These are phyloP conservation scores for Pythium monospermum DNA, from an alignment of 352 stramenopile species.

Conservation along the genomic window DNA sequence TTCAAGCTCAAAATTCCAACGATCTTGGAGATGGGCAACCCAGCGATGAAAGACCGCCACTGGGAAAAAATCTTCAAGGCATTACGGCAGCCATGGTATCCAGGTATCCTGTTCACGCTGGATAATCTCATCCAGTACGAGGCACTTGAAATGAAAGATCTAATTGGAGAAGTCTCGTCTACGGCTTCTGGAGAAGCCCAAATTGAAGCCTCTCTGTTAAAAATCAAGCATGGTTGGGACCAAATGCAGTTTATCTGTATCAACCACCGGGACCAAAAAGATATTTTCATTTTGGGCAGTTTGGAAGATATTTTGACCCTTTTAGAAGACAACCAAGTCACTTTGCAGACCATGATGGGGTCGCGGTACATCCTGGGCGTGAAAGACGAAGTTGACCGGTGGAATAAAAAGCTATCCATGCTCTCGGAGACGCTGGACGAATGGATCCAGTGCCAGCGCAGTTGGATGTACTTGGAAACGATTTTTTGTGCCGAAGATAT, in stretches of 20 bases:
- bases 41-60: constrained; percentile 91
- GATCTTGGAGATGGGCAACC: constrained; percentile 90
- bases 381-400: constrained; percentile 87
- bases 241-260: constrained; percentile 82
- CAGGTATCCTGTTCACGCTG: constrained; percentile 85
- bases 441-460: constrained; percentile 80
- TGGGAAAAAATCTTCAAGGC: constrained; percentile 94
- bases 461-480: constrained; percentile 89
- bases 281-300: constrained; percentile 88
- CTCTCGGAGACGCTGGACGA: constrained; percentile 82
- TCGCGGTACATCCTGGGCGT: constrained; percentile 89
- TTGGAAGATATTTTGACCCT: constrained; percentile 88
- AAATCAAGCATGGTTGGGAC: constrained; percentile 89
- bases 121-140: constrained; percentile 87
- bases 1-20: constrained; percentile 91
- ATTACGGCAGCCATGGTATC: constrained; percentile 83
- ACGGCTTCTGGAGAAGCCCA: constrained; percentile 86
- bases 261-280: constrained; percentile 78
- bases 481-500: constrained; percentile 89
- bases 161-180: constrained; percentile 81
- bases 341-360: constrained; percentile 91
- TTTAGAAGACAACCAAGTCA: constrained; percentile 90
- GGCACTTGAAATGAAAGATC: constrained; percentile 85
- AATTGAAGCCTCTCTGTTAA: constrained; percentile 85
- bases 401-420: constrained; percentile 84